Evolutionary conservation across 805 yeast species (phyloP), one percentile per base, ranked within the genome.

Genomic region (Komagataella pastoris): DNA sequence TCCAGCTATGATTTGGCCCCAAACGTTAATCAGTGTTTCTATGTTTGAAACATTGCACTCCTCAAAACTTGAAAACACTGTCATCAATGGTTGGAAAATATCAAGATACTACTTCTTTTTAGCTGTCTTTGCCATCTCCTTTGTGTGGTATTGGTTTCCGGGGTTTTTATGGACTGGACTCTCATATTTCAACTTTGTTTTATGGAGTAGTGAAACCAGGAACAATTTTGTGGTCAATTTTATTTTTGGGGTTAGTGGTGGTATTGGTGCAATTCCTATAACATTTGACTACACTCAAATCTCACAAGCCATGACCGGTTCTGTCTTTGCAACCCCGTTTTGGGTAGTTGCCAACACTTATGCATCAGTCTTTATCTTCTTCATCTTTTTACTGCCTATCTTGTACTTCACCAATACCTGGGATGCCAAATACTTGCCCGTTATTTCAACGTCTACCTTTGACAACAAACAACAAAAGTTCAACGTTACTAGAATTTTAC

Each of bases 281-380:
- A 77, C 85, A 17, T 81, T 83, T 58, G 88, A 83, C 64, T 83
- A 87, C 87, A 75, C 76, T 58, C 79, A 79, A 59, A 68, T 81
- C 46, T 74, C 80, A 7, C 23, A 21, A 21, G 45, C 45, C 17
- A n/a, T n/a, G n/a, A 43, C 17, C 6, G 81, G 81, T 17, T 76
- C 82, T 18, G 88, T 88, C 8, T 70, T 83, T 60, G 71, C 80
- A 51, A 83, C 86, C 7, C 88, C 88, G 17, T 67, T 73, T 18
- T 68, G 71, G 51, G 73, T 76, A 3, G 61, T 70, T 45, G 61
- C 65, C 21, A 72, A 72, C 51, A 73, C 76, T 24, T 63, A 73
- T 14, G 66, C 76, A n/a, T 69, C 78, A 19, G 69, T 80, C 19
- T 61, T 76, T 46, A 65, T 78, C 46, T 75, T 75, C 59, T 79